Base-by-base conservation (phyloP, 306 rosid genomes). In the Glycine latifolia region DNA sequence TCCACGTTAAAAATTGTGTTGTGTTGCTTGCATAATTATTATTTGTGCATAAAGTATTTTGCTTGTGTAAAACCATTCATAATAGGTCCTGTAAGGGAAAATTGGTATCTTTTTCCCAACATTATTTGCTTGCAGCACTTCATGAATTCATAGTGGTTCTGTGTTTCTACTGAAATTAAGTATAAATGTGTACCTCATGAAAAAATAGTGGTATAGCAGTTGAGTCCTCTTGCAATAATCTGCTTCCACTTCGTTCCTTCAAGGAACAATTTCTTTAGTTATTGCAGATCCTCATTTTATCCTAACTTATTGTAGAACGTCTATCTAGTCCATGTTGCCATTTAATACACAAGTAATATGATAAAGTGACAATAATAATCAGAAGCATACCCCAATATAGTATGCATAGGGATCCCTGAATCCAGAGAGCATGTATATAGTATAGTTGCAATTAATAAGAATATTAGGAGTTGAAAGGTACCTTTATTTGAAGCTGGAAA, bases 401-500 rank as follows among this genome's bases (percentile, higher is more conserved):
- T 13, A 39, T 37, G 50, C 73, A 72, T 10, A 62, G 2, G 2
- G 63, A 60, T 8, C 56, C 62, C 35, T 72, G 62, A 56, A 26
- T 26, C 31, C 31, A 1, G 31, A 1, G 31, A 26, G 50, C 71
- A 77, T 10, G n/a, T 3, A 44, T 48, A 15, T 46, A 10, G 39
- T 13, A 10, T 15, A 14, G 6, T 35, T 11, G 26, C 41, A 74
- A 63, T n/a, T 76, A 70, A 44, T 72, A 61, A 76, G 33, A 86
- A 50, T 46, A 10, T 71, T 79, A 76, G 9, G 31, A 67, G 49
- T 46, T 33, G 26, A 74, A 56, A 60, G 73, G 62, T 73, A 92
- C 98, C 98, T 92, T 94, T 10, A 90, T 86, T 73, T 87, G 97
- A 81, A 90, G 91, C 87, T 92, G 93, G 87, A 94, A 83, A 82